phyloP scores from a whole-genome alignment of 108 stramenopile genomes.

The Epithemia pelagica region DNA sequence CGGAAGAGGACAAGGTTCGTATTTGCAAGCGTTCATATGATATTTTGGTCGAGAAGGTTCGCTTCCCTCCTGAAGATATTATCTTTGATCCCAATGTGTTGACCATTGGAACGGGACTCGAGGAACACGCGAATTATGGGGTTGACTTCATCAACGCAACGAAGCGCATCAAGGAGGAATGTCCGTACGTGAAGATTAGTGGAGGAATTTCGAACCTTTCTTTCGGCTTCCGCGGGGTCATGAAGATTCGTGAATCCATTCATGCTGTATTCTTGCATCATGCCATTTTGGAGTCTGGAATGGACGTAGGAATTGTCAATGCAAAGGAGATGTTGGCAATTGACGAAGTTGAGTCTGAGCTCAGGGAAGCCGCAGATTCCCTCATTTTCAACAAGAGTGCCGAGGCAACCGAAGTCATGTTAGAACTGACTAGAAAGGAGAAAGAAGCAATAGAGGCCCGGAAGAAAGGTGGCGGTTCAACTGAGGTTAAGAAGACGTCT shows the following conservation, averaged over 20 bases:
- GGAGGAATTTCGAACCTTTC: slow-evolving; percentile 98
- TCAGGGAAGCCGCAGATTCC: slow-evolving; percentile 79
- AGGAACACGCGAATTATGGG: slow-evolving; percentile 96
- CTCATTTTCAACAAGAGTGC: slow-evolving; percentile 75
- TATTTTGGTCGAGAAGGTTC: slow-evolving; percentile 91
- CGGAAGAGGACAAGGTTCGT: slow-evolving; percentile 92
- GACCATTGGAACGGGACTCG: slow-evolving; percentile 98
- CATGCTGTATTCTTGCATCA: slow-evolving; percentile 97
- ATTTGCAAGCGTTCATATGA: slow-evolving; percentile 99
- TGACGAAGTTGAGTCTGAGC: slow-evolving; percentile 81
- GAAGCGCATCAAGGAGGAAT: slow-evolving; percentile 91
- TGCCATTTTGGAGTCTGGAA: slow-evolving; percentile 90
- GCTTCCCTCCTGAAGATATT: slow-evolving; percentile 98
- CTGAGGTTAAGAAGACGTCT: slow-evolving; percentile 56
- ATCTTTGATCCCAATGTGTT: slow-evolving; percentile 99
- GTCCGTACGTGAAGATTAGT: slow-evolving; percentile 95
- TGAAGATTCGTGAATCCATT: slow-evolving; percentile 97
- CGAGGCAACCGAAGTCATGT: slow-evolving; percentile 93
- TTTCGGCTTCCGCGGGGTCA: slow-evolving; percentile 96
- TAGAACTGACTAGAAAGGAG: slow-evolving; percentile 85
- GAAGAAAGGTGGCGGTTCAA: slow-evolving; percentile 74
- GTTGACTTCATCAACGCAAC: slow-evolving; percentile 97
- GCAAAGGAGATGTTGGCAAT: slow-evolving; percentile 86
- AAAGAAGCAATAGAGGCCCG: slow-evolving; percentile 64
- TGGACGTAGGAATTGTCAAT: slow-evolving; percentile 99